Evolutionary conservation across 352 stramenopile genomes (phyloP).

Genomic region (Globisporangium carolinianum): DNA sequence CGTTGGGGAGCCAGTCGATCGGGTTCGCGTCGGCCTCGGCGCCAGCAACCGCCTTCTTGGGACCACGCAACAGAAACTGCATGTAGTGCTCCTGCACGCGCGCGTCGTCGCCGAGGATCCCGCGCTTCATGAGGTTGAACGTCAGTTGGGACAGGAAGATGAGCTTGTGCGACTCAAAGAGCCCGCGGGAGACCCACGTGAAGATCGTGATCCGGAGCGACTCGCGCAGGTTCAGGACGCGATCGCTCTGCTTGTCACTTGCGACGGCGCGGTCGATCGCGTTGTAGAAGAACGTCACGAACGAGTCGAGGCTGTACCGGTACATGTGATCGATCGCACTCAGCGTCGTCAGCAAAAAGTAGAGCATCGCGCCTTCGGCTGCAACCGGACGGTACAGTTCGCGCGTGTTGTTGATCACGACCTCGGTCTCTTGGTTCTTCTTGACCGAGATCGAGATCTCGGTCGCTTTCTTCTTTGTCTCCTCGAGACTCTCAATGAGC

Average conservation of each 20-base stretch:
- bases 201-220: conserved; percentile 95
- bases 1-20: conserved; percentile 90
- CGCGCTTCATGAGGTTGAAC: conserved; percentile 96
- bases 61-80: conserved; percentile 92
- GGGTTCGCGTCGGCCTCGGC: conserved; percentile 63
- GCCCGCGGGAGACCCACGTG: conserved; percentile 93
- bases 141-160: conserved; percentile 96
- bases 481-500: conserved; percentile 94
- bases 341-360: conserved; percentile 96
- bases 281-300: conserved; percentile 97
- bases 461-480: conserved; percentile 94
- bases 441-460: conserved; percentile 95
- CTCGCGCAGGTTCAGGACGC: conserved; percentile 90
- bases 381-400: conserved; percentile 93
- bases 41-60: conserved; percentile 52
- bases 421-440: conserved; percentile 92
- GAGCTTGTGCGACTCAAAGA: conserved; percentile 96
- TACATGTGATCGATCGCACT: conserved; percentile 97
- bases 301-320: conserved; percentile 96
- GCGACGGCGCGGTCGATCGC: conserved; percentile 86
- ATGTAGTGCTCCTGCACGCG: conserved; percentile 94
- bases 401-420: conserved; percentile 92
- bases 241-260: conserved; percentile 86
- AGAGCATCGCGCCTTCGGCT: conserved; percentile 95
- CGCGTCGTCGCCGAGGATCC: conserved; percentile 91